phyloP scores from a whole-genome alignment of 2,329 filamentous ascomycete genomes.

The Sarocladiaceae sp. region DNA sequence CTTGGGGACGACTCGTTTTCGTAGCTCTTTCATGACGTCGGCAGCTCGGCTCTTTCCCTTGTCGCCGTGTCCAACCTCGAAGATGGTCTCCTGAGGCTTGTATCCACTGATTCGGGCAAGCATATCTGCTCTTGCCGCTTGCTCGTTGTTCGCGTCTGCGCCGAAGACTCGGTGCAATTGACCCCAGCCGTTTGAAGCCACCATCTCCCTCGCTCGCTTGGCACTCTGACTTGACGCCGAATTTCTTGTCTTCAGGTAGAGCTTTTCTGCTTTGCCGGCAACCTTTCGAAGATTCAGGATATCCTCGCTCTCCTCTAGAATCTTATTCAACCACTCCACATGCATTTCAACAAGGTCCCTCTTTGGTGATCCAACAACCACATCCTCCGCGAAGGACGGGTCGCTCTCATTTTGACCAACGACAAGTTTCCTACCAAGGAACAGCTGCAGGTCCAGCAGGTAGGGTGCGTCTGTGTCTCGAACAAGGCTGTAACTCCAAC shows the following conservation, averaged over 20 bases:
- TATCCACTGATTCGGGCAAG: conserved; percentile 84
- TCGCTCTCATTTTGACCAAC: conserved; percentile 62
- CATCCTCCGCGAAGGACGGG: conserved; percentile 73
- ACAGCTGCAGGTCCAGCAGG: conserved; percentile 87
- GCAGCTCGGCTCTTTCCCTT: conserved; percentile 63
- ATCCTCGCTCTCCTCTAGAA: conserved; percentile 72
- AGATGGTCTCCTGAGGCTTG: conserved; percentile 90
- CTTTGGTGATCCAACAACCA: conserved; percentile 74
- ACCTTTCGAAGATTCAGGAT: conserved; percentile 67
- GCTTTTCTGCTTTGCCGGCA: conserved; percentile 81
- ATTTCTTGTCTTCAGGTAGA: conserved; percentile 86
- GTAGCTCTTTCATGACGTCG: conserved; percentile 70
- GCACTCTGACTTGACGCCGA: conserved; percentile 88
- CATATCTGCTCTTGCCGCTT: conserved; percentile 78
- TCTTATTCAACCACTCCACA: conserved; percentile 79
- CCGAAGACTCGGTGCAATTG: conserved; percentile 80
- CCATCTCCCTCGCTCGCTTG: conserved; percentile 76
- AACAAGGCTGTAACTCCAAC: conserved; percentile 94
- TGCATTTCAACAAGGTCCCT: conserved; percentile 70
- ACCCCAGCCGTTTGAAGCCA: conserved; percentile 64
- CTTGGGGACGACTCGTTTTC: conserved; percentile 63
- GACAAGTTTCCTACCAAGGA: conserved; percentile 79
- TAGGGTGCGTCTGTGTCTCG: conserved; percentile 87
- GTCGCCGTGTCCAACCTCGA: conserved; percentile 78
- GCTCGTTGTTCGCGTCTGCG: conserved; percentile 58